phyloP scores from a whole-genome alignment of 768 basidiomycete species.

The Rhodotorula kratochvilovae region DNA sequence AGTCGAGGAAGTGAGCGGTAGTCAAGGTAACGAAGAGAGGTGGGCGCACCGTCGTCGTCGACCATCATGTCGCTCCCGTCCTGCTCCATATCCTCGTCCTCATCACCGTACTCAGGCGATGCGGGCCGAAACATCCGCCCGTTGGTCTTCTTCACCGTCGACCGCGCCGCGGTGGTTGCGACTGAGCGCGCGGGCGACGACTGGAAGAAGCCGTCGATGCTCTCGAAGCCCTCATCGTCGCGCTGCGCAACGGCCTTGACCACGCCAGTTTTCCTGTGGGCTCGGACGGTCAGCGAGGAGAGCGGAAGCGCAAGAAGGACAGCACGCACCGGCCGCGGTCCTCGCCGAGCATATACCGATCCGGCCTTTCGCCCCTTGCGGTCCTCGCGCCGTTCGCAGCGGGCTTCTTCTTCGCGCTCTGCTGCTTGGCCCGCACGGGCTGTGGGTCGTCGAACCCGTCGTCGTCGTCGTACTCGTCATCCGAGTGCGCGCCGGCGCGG shows the following conservation, averaged over 20 bases:
- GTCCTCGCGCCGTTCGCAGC: not conserved
- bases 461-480: not conserved
- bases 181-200: conserved; percentile 14
- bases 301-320: too few species aligned
- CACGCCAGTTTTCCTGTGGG: conserved; percentile 31
- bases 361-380: conserved; percentile 14
- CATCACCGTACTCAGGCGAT: not conserved
- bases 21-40: too few species aligned
- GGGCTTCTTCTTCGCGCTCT: conserved; percentile 13
- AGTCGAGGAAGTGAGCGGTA: not conserved
- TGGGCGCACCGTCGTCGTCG: conserved; percentile 15
- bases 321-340: conserved; percentile 20
- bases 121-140: not conserved
- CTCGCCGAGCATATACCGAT: conserved; percentile 11
- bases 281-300: not conserved
- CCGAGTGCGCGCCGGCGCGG: not conserved
- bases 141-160: conserved; percentile 6
- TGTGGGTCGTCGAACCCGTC: not conserved
- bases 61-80: conserved; percentile 21
- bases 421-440: not conserved
- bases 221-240: conserved; percentile 47
- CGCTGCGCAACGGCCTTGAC: not conserved
- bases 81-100: not conserved
- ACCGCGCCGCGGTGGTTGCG: conserved; percentile 7
- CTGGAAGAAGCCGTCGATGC: conserved; percentile 46